Evolutionary conservation across 768 basidiomycete genomes (phyloP), one percentile per base, ranked within the genome.

Genomic region (Russula abietina): DNA sequence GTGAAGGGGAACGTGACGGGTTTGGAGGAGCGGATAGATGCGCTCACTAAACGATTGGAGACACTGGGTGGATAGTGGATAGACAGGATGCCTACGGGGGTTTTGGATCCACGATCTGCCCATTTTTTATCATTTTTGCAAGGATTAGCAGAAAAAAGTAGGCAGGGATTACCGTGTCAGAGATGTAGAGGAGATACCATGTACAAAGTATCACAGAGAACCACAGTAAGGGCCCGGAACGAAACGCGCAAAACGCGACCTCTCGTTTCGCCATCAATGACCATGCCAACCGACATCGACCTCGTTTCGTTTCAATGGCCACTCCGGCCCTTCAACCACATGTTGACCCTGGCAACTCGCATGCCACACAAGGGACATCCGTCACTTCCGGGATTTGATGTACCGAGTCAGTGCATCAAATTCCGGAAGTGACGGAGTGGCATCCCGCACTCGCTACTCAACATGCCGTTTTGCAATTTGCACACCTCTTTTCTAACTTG

Each of bases 1-100:
- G 84, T 92, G 14, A 84, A 83, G 68, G 81, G 81, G 7, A 95
- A 98, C 69, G 85, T 93, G 30, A 73, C 76, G 3, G 85, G 85
- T 19, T 77, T 97, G 2, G 89, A 92, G 63, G 75, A 75, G 32
- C 76, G 84, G 62, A 80, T 86, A 57, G 79, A 80, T 16, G 75
- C 71, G 4, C 68, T 88, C 36, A 72, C 80, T 56, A 73, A 60
- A 56, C 75, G 80, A 62, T 60, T 85, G 60, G 79, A 77, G 28
- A 73, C 71, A 14, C 67, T 79, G n/a, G 41, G 43, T 38, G 55
- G 17, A 28, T 62, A 57, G n/a, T n/a, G n/a, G 36, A 53, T 30
- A 30, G 28, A n/a, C 36, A 43, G 3, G 50, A 32, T 16, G 39
- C 39, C 16, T 32, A 32, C 16, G 16, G 6, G 33, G 2, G 2